phyloP scores from a whole-genome alignment of 1,139 yeast species.

The Hyphopichia buzzinii region DNA sequence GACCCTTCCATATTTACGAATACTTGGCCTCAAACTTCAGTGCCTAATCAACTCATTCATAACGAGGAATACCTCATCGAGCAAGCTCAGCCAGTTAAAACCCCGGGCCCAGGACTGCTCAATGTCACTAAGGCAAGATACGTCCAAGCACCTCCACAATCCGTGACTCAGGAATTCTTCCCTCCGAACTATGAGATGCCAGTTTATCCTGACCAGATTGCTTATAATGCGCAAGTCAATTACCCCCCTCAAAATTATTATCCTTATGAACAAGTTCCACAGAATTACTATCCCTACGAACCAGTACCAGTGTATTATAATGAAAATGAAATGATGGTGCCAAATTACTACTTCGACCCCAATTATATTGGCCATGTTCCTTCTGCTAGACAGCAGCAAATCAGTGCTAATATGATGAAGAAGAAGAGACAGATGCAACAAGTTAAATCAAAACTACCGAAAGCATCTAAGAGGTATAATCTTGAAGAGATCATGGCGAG shows the following conservation, averaged over 20 bases:
- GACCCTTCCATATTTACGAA: slow-evolving; percentile 27
- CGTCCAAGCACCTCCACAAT: slow-evolving; percentile 1
- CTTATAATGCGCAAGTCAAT: neutral
- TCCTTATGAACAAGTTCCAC: neutral
- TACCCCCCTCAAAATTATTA: neutral
- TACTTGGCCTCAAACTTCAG: slow-evolving; percentile 9
- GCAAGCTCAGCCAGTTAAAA: slow-evolving; percentile 42
- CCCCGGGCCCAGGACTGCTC: slow-evolving; percentile 20
- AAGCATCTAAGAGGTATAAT: slow-evolving; percentile 3
- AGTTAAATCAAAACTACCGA: slow-evolving; percentile 8
- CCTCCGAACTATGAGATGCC: neutral
- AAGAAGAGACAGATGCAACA: slow-evolving; percentile 22
- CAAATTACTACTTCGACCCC: neutral
- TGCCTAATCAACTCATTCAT: slow-evolving; percentile 30
- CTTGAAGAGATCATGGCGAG: slow-evolving; percentile 16
- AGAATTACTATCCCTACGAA: neutral
- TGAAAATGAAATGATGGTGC: neutral
- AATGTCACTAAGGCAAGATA: slow-evolving; percentile 13
- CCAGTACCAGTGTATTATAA: neutral
- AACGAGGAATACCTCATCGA: slow-evolving; percentile 48
- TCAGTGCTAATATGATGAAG: slow-evolving; percentile 24
- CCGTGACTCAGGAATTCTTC: slow-evolving; percentile 2
- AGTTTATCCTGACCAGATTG: neutral
- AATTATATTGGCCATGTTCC: slow-evolving; percentile 5
- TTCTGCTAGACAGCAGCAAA: slow-evolving; percentile 22